Base-by-base conservation (phyloP, 1,284 basidiomycete species). In the Puccinia brachypodii region DNA sequence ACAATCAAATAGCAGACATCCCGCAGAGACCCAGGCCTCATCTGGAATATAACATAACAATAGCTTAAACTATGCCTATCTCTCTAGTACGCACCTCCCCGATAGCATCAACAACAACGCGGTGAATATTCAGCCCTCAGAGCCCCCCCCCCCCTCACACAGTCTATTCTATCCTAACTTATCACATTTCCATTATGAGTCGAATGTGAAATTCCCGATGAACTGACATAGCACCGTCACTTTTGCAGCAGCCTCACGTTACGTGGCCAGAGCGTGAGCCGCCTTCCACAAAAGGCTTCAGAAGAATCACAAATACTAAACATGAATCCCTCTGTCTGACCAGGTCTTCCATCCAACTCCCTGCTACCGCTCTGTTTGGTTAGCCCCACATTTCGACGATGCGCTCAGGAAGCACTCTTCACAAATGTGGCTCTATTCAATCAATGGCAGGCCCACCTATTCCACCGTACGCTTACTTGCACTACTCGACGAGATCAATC, bases 311-410 rank as follows among this genome's bases (percentile, higher is more conserved):
- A 19, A 22, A 19, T 13, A 19, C 7, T 19, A 53, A 53, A 13
- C 16, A 22, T 19, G 9, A 8, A 53, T 22, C 50, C 50, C 14
- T 53, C 50, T 22, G n/a, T n/a, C 50, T 53, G 50, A 36, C 19
- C 19, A 53, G 71, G 19, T 56, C 44, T 50, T 3, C 71, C 71
- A 0, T 31, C 6, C 22, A 56, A 73, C 19, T 42, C 71, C 4
- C 42, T 73, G 28, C 38, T 73, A n/a, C 71, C 71, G 0, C 71
- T 73, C 33, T 50, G 14, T 19, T 38, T 73, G 25, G 71, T 73
- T 28, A 73, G 33, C 19, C 71, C 25, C 3, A 73, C 16, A 42
- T 73, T 73, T 36, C 47, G 56, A 47, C 71, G 16, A 14, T 73
- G 71, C 53, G 47, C 47, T 22, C 71, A 73, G 47, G 28, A 50